Evolutionary conservation across 495 filamentous ascomycete species (phyloP), one percentile per base, ranked within the genome.

Genomic region (Rusavskia elegans): DNA sequence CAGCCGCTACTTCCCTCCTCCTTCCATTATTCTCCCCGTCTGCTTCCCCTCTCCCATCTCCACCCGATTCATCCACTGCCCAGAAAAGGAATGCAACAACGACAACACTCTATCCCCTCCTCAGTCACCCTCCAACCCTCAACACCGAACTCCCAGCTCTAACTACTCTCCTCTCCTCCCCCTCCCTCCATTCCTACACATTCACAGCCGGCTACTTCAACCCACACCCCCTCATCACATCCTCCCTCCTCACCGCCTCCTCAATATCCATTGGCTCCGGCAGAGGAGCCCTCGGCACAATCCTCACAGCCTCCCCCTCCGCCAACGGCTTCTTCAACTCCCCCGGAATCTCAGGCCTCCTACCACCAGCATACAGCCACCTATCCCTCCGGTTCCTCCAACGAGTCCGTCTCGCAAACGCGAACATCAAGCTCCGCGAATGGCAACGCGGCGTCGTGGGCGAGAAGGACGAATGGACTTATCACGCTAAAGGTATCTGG

Each of bases 161-260:
- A 27, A 83, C 74, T 3, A 75, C 76, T 37, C 72, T 97, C 50
- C 73, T 99, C 6, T 64, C 57, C 25, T 71, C 81, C 1, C 67
- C 74, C 20, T 84, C 83, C 59, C 65, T 71, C 36, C 72, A 76
- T 35, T 84, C 83, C 4, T 97, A 92, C 89, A 87, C 87, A 14
- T 97, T 98, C 67, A 97, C 92, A 20, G 90, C 92, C 2, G 92
- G 92, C 27, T 98, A 98, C 65, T 98, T 98, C 72, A 98, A 99
- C 67, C 93, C 92, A 48, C 85, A 87, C 38, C 81, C 89, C 2
- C 74, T 79, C 2, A 76, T 95, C 7, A 89, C 84, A 16, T 74
- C 81, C 45, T 74, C 95, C 4, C 69, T 97, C 1, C 78, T 99
- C 30, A 35, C 52, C 20, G 50, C 59, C 4, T 58, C 66, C 32